Percentiles rank a stretch among this genome's conserved stretches.
Conservation (phyloP, 148 eudicot genomes). For the Fallopia convolvulus region DNA sequence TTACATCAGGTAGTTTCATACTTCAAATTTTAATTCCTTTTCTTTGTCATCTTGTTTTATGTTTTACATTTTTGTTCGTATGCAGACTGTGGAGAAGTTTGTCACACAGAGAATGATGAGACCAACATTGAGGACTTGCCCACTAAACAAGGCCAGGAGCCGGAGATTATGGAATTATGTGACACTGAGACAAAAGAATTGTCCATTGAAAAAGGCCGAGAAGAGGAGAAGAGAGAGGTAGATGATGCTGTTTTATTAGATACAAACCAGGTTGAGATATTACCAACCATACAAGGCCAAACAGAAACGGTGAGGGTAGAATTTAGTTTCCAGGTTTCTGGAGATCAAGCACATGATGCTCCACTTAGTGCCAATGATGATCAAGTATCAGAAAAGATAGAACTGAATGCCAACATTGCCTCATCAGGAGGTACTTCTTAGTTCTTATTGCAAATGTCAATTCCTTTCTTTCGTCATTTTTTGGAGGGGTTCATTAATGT, state of each 20-base stretch:
- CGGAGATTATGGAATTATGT: neutral
- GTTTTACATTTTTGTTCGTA: neutral
- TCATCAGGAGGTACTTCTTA: neutral
- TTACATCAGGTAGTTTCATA: neutral
- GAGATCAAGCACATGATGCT: neutral
- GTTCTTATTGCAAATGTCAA: neutral
- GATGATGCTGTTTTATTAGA: neutral
- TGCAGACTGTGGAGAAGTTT: neutral
- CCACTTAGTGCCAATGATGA: neutral
- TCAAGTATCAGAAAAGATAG: neutral
- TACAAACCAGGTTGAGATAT: neutral
- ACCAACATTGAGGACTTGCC: neutral
- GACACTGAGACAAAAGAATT: neutral
- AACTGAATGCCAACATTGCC: neutral
- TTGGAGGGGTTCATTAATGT: neutral
- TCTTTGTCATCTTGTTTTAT: neutral
- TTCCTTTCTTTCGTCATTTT: neutral
- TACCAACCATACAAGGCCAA: neutral
- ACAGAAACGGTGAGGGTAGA: neutral
- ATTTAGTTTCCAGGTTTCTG: neutral
- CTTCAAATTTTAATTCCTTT: neutral
- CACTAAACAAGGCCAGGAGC: neutral
- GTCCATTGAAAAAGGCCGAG: neutral
- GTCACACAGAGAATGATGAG: neutral
- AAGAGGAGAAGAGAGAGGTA: neutral